phyloP scores from a whole-genome alignment of 1,284 basidiomycete species.

The Agaricales sp. region DNA sequence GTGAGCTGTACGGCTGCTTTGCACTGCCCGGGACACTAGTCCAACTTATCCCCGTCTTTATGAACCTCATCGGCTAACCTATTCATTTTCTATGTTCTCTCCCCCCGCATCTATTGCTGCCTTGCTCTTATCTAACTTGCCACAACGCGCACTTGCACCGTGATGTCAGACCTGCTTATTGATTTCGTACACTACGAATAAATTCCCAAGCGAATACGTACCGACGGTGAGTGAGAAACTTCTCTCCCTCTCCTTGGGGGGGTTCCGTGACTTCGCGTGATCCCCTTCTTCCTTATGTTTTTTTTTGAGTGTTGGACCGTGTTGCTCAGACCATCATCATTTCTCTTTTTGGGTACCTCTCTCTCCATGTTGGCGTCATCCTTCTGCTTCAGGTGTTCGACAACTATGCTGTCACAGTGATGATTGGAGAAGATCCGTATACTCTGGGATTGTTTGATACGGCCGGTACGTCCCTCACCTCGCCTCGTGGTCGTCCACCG shows the following conservation, averaged over 20 bases:
- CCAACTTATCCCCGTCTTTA: too few relatives aligned
- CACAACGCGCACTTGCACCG: too few relatives aligned
- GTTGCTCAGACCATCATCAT: too few relatives aligned
- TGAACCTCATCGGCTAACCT: slow-evolving; percentile 8
- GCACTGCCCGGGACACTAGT: too few relatives aligned
- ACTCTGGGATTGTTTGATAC: slow-evolving; percentile 98
- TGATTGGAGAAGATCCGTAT: slow-evolving; percentile 99
- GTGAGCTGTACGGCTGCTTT: too few relatives aligned
- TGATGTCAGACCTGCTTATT: slow-evolving; percentile 82
- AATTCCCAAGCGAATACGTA: slow-evolving; percentile 97
- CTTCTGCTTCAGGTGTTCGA: slow-evolving; percentile 76
- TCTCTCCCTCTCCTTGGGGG: too few relatives aligned
- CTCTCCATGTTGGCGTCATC: slow-evolving; percentile 10
- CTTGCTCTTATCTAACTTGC: not conserved
- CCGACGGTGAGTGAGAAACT: slow-evolving; percentile 71
- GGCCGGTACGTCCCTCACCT: slow-evolving; percentile 54
- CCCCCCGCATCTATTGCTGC: not conserved
- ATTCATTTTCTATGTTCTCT: slow-evolving; percentile 1
- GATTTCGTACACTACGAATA: slow-evolving; percentile 99
- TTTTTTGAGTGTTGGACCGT: too few relatives aligned
- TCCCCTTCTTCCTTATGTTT: too few relatives aligned
- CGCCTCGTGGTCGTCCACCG: slow-evolving; percentile 4
- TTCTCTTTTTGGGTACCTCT: too few relatives aligned
- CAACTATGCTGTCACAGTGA: slow-evolving; percentile 98
- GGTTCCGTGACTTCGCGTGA: too few relatives aligned